phyloP scores from a whole-genome alignment of 2,329 filamentous ascomycete genomes.

The Alternaria sp. region DNA sequence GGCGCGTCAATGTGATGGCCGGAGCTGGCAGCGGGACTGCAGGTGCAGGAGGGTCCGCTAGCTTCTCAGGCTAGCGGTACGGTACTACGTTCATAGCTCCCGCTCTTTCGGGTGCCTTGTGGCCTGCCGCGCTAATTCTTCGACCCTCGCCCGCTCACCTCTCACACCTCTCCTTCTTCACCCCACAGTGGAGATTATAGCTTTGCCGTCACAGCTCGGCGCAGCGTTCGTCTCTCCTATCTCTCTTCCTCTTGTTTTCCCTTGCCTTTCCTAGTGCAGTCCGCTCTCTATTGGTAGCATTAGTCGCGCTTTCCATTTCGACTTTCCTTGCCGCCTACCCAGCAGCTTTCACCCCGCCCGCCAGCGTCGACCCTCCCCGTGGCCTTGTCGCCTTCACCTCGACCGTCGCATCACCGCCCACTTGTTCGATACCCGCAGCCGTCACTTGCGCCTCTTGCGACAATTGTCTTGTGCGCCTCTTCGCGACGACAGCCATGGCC shows the following conservation, averaged over 20 bases:
- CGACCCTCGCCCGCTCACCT: slow-evolving; percentile 31
- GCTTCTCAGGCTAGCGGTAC: neutral
- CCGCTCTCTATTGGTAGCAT: slow-evolving; percentile 36
- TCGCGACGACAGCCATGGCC: slow-evolving; percentile 68
- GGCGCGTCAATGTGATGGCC: neutral
- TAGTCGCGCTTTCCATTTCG: slow-evolving; percentile 35
- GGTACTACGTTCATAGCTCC: slow-evolving; percentile 12
- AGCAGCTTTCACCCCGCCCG: slow-evolving; percentile 28
- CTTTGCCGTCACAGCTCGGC: slow-evolving; percentile 46
- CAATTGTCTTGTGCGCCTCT: slow-evolving; percentile 15
- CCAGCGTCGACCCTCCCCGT: slow-evolving; percentile 21
- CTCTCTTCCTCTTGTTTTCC: slow-evolving; percentile 49
- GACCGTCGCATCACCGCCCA: slow-evolving; percentile 14
- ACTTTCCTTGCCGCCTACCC: slow-evolving; percentile 42
- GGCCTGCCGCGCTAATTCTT: slow-evolving; percentile 33
- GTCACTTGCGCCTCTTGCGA: slow-evolving; percentile 22
- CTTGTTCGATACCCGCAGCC: slow-evolving; percentile 8
- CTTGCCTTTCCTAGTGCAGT: slow-evolving; percentile 49
- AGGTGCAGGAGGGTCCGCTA: neutral
- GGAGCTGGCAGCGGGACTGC: neutral
- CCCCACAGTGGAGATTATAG: slow-evolving; percentile 47
- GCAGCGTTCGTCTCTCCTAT: slow-evolving; percentile 48
- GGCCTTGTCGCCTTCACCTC: slow-evolving; percentile 23
- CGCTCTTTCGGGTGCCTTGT: slow-evolving; percentile 30
- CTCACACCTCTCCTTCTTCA: slow-evolving; percentile 41